Evolutionary conservation across 2,329 filamentous ascomycete species (phyloP).

Genomic region (Iodosphaeria phyllophila): DNA sequence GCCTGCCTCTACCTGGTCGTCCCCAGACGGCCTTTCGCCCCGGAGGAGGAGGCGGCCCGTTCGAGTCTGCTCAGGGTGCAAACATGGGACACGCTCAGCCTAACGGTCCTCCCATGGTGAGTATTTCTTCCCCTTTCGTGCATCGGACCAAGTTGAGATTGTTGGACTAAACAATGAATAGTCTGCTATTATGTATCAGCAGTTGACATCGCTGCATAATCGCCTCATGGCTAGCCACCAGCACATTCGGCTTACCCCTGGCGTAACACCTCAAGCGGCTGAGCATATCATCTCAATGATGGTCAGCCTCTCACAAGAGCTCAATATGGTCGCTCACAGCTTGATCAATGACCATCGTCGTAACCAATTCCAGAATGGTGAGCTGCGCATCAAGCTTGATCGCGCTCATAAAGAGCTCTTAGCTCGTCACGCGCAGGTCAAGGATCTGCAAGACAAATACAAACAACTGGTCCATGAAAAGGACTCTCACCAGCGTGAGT

Average conservation of each 20-base stretch:
- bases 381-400: constrained; percentile 2
- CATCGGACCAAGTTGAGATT: no score
- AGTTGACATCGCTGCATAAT: constrained; percentile 3
- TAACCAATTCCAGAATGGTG: constrained; percentile 2
- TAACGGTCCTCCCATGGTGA: constrained; percentile 1
- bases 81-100: no score
- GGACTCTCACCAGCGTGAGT: constrained; percentile 1
- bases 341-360: constrained; percentile 2
- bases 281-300: constrained; percentile 7
- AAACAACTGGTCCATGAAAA: constrained; percentile 5
- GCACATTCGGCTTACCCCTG: constrained; percentile 7
- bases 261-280: constrained; percentile 4
- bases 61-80: no score
- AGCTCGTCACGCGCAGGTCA: constrained; percentile 2
- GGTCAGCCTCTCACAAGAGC: constrained; percentile 3
- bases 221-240: constrained; percentile 6
- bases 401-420: constrained; percentile 2
- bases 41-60: no score
- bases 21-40: no score
- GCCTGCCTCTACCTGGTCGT: no score
- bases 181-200: constrained; percentile 1
- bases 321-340: constrained; percentile 2
- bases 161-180: background rate
- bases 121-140: background rate
- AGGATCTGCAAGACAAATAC: constrained; percentile 2